A percentile compares a stretch with the other conserved stretches of the same genome.
Conservation (phyloP, 495 filamentous ascomycete species). For the Pyronema omphalodes region DNA sequence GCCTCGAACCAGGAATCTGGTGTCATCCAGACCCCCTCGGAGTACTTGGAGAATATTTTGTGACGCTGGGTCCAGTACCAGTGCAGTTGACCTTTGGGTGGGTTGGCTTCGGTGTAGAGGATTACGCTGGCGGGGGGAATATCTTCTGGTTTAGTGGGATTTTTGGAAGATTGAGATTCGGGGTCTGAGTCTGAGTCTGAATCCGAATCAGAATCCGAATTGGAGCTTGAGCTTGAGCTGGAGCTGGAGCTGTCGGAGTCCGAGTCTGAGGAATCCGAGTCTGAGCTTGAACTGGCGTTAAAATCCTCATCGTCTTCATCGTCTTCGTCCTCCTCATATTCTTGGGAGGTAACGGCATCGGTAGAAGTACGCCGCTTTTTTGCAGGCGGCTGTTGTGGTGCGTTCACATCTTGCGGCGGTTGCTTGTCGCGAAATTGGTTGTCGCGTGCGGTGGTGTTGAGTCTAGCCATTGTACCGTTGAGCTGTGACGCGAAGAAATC, state of each 20-base stretch:
- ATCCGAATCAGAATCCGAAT: not conserved
- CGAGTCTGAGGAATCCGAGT: not conserved
- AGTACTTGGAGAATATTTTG: slow-evolving; percentile 63
- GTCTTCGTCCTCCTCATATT: not conserved
- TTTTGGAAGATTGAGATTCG: not conserved
- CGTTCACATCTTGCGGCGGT: no score
- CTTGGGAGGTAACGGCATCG: not conserved
- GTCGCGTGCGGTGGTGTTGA: not conserved
- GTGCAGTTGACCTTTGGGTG: not conserved
- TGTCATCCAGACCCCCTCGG: slow-evolving; percentile 76
- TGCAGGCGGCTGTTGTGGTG: not conserved
- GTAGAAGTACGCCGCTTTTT: not conserved
- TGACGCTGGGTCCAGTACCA: slow-evolving; percentile 71
- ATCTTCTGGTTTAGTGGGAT: not conserved
- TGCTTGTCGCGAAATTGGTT: not conserved
- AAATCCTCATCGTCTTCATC: no score
- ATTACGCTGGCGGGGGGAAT: not conserved
- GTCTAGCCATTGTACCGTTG: not conserved
- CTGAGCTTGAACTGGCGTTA: not conserved
- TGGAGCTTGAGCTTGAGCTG: not conserved
- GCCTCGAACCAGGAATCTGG: slow-evolving; percentile 90
- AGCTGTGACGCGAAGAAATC: not conserved
- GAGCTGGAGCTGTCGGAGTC: not conserved
- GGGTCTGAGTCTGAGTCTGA: not conserved
- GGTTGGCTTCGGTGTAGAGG: slow-evolving; percentile 5